These are phyloP conservation scores for Monotropa hypopitys DNA, from an alignment of 179 eudicot genomes.

Conservation along the genomic window DNA sequence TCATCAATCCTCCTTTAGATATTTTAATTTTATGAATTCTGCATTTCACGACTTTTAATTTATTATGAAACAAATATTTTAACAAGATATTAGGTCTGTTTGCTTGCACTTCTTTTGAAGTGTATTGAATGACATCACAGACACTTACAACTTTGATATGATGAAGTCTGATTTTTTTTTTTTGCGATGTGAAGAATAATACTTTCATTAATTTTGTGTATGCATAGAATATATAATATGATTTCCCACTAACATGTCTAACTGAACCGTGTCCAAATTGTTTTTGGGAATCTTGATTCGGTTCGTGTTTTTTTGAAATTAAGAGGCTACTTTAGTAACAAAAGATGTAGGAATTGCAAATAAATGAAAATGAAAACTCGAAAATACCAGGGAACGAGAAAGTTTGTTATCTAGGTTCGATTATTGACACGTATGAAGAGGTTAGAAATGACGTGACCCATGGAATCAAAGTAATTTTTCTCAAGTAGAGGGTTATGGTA, in stretches of 20 bases:
- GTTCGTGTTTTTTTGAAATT: background rate
- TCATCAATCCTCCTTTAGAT: too few relatives aligned
- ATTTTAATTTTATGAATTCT: too few relatives aligned
- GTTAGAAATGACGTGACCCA: background rate
- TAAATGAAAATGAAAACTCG: background rate
- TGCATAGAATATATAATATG: too few relatives aligned
- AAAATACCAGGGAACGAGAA: background rate
- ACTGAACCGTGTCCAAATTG: background rate
- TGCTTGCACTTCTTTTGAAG: too few relatives aligned
- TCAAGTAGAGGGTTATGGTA: background rate
- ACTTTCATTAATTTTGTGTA: too few relatives aligned
- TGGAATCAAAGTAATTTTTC: background rate
- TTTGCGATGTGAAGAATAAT: too few relatives aligned
- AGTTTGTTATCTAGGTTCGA: background rate
- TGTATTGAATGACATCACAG: too few relatives aligned
- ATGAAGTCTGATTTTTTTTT: too few relatives aligned
- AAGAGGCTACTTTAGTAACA: background rate
- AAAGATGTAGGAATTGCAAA: background rate
- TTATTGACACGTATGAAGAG: background rate
- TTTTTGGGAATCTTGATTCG: background rate
- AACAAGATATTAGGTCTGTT: too few relatives aligned
- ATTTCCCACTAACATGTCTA: background rate
- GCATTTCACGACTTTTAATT: too few relatives aligned
- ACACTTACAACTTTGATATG: too few relatives aligned
- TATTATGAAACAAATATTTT: too few relatives aligned